These are phyloP conservation scores for Sclerospora graminicola DNA, from an alignment of 352 stramenopile species.

Conservation along the genomic window DNA sequence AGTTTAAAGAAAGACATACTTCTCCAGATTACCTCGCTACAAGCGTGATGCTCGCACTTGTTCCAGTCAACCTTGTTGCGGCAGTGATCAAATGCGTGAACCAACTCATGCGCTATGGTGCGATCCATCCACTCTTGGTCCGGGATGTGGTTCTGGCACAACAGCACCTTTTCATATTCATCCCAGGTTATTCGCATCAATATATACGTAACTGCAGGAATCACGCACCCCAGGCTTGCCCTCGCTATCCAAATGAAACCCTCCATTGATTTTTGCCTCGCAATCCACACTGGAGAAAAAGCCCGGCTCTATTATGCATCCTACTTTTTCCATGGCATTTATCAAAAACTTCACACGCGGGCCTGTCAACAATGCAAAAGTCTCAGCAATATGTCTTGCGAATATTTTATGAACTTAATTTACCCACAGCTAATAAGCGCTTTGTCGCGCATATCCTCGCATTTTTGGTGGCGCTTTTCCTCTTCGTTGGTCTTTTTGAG, in stretches of 20 bases:
- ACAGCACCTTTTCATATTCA: constrained; percentile 37
- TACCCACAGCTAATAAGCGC: constrained; percentile 59
- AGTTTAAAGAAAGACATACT: not conserved
- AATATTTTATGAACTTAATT: not conserved
- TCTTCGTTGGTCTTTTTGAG: constrained; percentile 45
- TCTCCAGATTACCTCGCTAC: constrained; percentile 64
- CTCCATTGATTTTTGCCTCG: constrained; percentile 78
- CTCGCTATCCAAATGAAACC: constrained; percentile 74
- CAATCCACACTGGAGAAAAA: constrained; percentile 82
- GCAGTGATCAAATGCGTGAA: constrained; percentile 91
- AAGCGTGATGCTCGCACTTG: constrained; percentile 89
- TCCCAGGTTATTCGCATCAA: not conserved
- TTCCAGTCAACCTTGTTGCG: constrained; percentile 88
- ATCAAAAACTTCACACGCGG: constrained; percentile 74
- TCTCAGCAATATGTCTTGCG: not conserved
- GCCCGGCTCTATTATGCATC: constrained; percentile 55
- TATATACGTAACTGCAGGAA: not conserved
- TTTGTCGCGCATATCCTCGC: constrained; percentile 60
- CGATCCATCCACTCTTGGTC: constrained; percentile 88
- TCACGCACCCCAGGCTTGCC: constrained; percentile 47
- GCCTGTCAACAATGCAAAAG: constrained; percentile 23
- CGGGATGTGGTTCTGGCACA: constrained; percentile 88
- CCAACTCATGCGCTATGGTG: constrained; percentile 88
- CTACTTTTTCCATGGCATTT: constrained; percentile 80
- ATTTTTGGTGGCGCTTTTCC: constrained; percentile 35